These are phyloP conservation scores for Fonsecaea erecta DNA, from an alignment of 2,329 filamentous ascomycete genomes.

Conservation along the genomic window DNA sequence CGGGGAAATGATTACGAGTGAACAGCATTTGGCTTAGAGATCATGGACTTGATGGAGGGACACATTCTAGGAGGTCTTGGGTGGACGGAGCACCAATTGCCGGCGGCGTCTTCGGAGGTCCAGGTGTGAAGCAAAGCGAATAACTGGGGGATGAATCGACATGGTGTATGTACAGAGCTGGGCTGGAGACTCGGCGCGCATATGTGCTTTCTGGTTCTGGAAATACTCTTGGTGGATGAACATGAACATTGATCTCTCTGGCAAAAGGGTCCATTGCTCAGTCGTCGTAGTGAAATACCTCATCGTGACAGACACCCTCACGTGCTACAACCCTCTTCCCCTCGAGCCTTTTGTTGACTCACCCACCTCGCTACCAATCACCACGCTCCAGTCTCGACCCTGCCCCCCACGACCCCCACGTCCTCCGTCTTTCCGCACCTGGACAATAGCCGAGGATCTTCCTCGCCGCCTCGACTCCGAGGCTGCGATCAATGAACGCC, in stretches of 20 bases:
- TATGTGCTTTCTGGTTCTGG: background rate
- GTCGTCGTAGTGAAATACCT: no score
- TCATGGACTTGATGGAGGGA: conserved; percentile 1
- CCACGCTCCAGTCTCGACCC: no score
- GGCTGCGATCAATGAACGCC: no score
- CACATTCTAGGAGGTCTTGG: conserved; percentile 4
- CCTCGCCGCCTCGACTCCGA: background rate
- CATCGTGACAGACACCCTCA: no score
- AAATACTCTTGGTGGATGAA: background rate
- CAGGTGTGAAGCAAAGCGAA: background rate
- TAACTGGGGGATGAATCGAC: background rate
- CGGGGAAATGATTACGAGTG: background rate
- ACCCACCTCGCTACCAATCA: no score
- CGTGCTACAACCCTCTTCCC: background rate
- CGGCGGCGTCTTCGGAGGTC: background rate
- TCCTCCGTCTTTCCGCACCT: conserved; percentile 1
- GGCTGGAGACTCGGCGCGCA: background rate
- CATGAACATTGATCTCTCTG: background rate
- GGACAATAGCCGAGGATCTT: background rate
- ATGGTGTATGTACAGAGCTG: conserved; percentile 1
- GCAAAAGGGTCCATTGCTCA: background rate
- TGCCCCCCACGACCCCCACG: no score
- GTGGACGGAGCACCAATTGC: background rate
- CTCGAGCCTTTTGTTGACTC: background rate
- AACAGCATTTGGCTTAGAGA: background rate